These are phyloP conservation scores for Aureobasidium melanogenum DNA, from an alignment of 2,329 filamentous ascomycete species.

Conservation along the genomic window DNA sequence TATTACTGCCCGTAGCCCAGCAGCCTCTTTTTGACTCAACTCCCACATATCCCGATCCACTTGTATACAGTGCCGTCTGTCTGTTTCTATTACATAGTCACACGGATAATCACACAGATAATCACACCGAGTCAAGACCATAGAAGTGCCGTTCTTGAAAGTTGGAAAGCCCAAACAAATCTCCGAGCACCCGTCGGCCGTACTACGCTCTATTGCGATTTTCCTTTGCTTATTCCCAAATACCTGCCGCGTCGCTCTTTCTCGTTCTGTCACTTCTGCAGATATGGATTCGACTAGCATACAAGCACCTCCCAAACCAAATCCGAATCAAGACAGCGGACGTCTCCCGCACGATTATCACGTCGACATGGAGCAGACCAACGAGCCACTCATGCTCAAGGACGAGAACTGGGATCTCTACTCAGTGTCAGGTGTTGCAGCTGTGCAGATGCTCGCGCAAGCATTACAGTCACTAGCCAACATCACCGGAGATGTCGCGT, in stretches of 20 bases:
- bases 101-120: background rate
- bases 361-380: constrained; percentile 15
- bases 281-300: background rate
- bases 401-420: constrained; percentile 56
- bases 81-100: background rate
- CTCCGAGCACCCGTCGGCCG: background rate
- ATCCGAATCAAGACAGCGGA: constrained; percentile 9
- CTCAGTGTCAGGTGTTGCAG: constrained; percentile 61
- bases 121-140: background rate
- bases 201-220: background rate
- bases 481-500: constrained; percentile 68
- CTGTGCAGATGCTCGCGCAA: constrained; percentile 69
- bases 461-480: constrained; percentile 52
- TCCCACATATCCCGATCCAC: background rate
- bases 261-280: background rate
- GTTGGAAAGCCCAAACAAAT: background rate
- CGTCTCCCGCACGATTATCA: constrained; percentile 13
- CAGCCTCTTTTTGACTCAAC: background rate
- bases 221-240: background rate
- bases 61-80: background rate
- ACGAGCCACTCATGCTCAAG: constrained; percentile 22
- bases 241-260: background rate
- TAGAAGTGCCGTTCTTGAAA: background rate
- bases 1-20: background rate
- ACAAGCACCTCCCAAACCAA: constrained; percentile 1